These are phyloP conservation scores for Aquilaria sinensis DNA, from an alignment of 345 rosid species.

Conservation along the genomic window DNA sequence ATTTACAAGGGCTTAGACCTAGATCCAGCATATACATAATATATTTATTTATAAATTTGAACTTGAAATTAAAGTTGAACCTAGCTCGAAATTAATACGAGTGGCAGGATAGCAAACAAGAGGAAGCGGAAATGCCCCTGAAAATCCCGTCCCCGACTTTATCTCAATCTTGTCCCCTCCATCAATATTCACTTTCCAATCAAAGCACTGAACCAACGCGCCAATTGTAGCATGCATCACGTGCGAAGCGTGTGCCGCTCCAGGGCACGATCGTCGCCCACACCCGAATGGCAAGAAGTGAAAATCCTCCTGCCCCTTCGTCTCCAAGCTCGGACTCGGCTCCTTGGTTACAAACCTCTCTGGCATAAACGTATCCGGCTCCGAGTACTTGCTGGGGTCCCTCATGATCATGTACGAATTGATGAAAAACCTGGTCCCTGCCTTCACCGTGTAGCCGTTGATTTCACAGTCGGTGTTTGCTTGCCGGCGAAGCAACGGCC, in stretches of 20 bases:
- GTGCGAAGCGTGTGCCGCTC: slow-evolving; percentile 14
- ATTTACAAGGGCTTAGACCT: too few relatives aligned
- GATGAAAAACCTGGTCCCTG: slow-evolving; percentile 26
- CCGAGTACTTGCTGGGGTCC: slow-evolving; percentile 26
- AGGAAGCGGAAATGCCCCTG: slow-evolving; percentile 45
- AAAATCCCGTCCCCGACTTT: slow-evolving; percentile 13
- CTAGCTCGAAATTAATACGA: slow-evolving; percentile 9
- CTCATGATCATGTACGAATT: slow-evolving; percentile 38
- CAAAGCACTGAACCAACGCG: slow-evolving; percentile 41
- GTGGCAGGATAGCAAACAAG: slow-evolving; percentile 35
- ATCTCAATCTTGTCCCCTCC: slow-evolving; percentile 19
- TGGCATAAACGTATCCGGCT: slow-evolving; percentile 30
- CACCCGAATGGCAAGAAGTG: slow-evolving; percentile 38
- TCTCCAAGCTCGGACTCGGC: slow-evolving; percentile 16
- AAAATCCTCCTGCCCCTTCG: slow-evolving; percentile 20
- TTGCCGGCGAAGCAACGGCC: slow-evolving; percentile 38
- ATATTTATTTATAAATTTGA: too few relatives aligned
- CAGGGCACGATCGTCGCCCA: slow-evolving; percentile 35
- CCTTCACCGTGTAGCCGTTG: slow-evolving; percentile 21
- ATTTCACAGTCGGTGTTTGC: slow-evolving; percentile 30
- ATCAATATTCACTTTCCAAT: slow-evolving; percentile 26
- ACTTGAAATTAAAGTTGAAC: too few relatives aligned
- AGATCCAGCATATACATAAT: too few relatives aligned
- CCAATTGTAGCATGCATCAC: slow-evolving; percentile 27
- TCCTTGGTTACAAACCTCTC: slow-evolving; percentile 24